phyloP scores from a whole-genome alignment of 805 yeast species.

The Metschnikowia sp. region DNA sequence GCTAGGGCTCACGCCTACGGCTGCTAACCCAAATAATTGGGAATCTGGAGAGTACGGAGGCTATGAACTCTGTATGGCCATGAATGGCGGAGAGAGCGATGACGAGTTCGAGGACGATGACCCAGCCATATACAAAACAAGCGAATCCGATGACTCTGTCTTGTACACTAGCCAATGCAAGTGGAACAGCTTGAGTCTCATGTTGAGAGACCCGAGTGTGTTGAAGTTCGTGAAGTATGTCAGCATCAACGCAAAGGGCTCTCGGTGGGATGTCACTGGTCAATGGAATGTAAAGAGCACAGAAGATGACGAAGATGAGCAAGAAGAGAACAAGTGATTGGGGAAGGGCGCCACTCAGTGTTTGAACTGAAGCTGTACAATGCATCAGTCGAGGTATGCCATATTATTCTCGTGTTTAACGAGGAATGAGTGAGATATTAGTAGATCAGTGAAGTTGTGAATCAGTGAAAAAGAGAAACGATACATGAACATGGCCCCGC shows the following conservation, averaged over 20 bases:
- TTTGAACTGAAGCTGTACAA: too few relatives aligned
- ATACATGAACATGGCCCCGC: too few relatives aligned
- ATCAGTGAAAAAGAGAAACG: too few relatives aligned
- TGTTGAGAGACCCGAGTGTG: conserved; percentile 81
- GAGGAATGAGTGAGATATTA: too few relatives aligned
- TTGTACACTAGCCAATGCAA: conserved; percentile 74
- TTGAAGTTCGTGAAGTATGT: conserved; percentile 90
- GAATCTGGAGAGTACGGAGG: conserved; percentile 90
- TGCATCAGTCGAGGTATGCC: too few relatives aligned
- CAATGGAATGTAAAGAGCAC: conserved; percentile 69
- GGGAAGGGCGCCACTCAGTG: too few relatives aligned
- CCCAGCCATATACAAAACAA: conserved; percentile 73
- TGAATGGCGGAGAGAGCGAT: conserved; percentile 45
- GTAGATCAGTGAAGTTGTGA: too few relatives aligned
- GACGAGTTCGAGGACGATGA: conserved; percentile 58
- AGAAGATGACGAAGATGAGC: conserved; percentile 25
- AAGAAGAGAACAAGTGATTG: too few relatives aligned
- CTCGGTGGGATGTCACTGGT: conserved; percentile 85
- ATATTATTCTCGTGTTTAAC: too few relatives aligned
- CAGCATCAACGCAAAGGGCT: conserved; percentile 80
- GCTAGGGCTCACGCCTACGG: conserved; percentile 71
- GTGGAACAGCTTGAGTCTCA: conserved; percentile 77
- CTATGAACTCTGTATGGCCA: conserved; percentile 85
- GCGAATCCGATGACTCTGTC: conserved; percentile 66
- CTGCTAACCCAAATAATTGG: conserved; percentile 62